Evolutionary conservation across 352 stramenopile genomes (phyloP).

Genomic region (Phytophthora tubulina): DNA sequence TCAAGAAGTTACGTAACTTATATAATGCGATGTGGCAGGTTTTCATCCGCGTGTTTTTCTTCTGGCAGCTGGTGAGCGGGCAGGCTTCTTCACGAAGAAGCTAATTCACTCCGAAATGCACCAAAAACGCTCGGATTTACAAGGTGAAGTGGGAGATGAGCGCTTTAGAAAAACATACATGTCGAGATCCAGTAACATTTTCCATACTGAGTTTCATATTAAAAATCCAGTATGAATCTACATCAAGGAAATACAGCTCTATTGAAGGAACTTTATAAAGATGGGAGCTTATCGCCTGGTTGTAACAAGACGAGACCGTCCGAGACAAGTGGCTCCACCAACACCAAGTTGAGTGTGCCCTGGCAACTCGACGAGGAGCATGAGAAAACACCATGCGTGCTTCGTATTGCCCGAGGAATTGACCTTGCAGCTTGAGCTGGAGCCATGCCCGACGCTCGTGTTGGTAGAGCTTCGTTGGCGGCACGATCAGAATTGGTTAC

Average conservation of each 20-base stretch:
- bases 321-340: constrained; percentile 32
- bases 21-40: constrained; percentile 21
- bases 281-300: constrained; percentile 26
- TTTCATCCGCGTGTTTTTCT: constrained; percentile 31
- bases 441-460: too few relatives aligned
- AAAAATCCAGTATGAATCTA: constrained; percentile 17
- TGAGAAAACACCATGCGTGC: constrained; percentile 41
- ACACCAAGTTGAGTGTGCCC: constrained; percentile 18
- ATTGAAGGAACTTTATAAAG: constrained; percentile 4
- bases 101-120: too few relatives aligned
- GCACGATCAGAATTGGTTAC: constrained; percentile 19
- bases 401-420: neutral
- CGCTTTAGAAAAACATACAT: constrained; percentile 2
- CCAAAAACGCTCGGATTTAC: too few relatives aligned
- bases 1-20: neutral
- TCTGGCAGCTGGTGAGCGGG: constrained; percentile 17
- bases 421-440: too few relatives aligned
- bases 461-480: neutral
- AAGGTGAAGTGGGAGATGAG: constrained; percentile 4
- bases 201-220: neutral
- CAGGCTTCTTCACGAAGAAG: constrained; percentile 8
- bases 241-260: neutral
- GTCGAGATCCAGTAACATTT: neutral
- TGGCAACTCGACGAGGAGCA: constrained; percentile 21
- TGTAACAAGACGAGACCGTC: constrained; percentile 17